Percentiles rank a stretch among this genome's conserved stretches.
Evolutionary conservation across 2,329 filamentous ascomycete species (phyloP).

Genomic region (Trichoderma gracile): DNA sequence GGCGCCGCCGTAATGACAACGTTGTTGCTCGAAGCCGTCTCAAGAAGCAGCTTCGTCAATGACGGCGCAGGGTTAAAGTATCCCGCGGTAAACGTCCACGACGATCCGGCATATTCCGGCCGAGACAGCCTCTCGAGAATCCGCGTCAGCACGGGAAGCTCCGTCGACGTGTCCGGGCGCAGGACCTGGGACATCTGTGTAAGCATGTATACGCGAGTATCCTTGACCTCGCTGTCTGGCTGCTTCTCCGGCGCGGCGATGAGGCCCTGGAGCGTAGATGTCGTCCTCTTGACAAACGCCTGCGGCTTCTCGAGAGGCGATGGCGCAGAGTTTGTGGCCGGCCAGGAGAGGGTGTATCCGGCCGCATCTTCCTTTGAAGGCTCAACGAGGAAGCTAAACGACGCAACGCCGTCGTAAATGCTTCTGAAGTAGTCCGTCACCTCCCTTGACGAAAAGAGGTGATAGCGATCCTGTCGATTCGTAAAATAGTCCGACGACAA

Average conservation of each 20-base stretch:
- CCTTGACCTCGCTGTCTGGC: slow-evolving; percentile 36
- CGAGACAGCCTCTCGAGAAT: slow-evolving; percentile 69
- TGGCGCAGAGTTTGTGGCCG: slow-evolving; percentile 68
- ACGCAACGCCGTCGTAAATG: slow-evolving; percentile 75
- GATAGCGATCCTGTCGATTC: slow-evolving; percentile 91
- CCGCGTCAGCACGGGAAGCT: slow-evolving; percentile 76
- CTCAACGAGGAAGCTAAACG: slow-evolving; percentile 77
- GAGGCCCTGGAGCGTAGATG: slow-evolving; percentile 64
- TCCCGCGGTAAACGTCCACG: slow-evolving; percentile 95
- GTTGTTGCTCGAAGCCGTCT: slow-evolving; percentile 67
- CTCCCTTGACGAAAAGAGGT: slow-evolving; percentile 77
- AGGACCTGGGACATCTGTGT: slow-evolving; percentile 86
- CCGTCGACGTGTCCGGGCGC: slow-evolving; percentile 77
- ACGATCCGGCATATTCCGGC: slow-evolving; percentile 65
- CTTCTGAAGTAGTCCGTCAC: slow-evolving; percentile 80
- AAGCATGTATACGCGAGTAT: slow-evolving; percentile 82
- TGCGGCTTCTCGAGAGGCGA: slow-evolving; percentile 70
- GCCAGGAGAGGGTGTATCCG: slow-evolving; percentile 71
- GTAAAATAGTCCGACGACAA: slow-evolving; percentile 94
- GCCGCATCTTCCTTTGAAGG: slow-evolving; percentile 56
- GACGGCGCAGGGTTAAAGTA: slow-evolving; percentile 96
- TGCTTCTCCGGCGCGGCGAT: slow-evolving; percentile 47
- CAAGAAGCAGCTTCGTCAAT: slow-evolving; percentile 76
- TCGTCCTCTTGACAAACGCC: slow-evolving; percentile 70
- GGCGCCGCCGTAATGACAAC: slow-evolving; percentile 91